Base-by-base conservation (phyloP, 2,329 filamentous ascomycete species). In the Coniella lustricola region DNA sequence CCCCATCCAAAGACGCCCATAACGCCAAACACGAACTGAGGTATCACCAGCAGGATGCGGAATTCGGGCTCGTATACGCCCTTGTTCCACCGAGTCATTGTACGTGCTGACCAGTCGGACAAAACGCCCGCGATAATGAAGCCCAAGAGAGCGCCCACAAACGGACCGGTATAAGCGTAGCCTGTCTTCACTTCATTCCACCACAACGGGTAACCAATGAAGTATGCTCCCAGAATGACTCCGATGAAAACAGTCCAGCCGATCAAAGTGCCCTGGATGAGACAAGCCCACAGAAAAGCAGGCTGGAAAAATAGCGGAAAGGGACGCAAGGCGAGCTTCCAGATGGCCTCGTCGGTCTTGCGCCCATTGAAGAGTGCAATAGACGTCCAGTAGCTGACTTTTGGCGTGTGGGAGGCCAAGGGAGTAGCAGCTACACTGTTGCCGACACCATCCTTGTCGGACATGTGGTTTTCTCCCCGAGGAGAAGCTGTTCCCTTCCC, bases 181-280 rank as follows among this genome's bases (percentile, higher is more conserved):
- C 90, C 90, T 1, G 87, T 88, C 60, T 87, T 69, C 45, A 87
- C 81, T 67, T 93, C 84, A 58, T 81, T 73, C 77, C 90, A 95
- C 72, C 82, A 93, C 35, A 90, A 78, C 1, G 88, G 87, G 2
- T 85, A 84, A 2, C 84, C 83, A 40, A 94, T 76, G 69, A 93
- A 91, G 56, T 94, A 83, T 51, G 84, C 80, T n/a, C 84, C 85
- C 39, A 94, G 70, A 56, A 93, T 81, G 52, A 93, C 84, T 49
- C 87, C 86, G 55, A 95, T 91, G 61, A 96, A 88, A 14, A 96
- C 87, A 1, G 90, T 95, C 90, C 91, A 97, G 55, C 90, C 91
- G 60, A 96, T 95, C 61, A 95, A 80, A 4, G 87, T 81, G 14
- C 90, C 90, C 73, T 95, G 90, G 43, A 90, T 87, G 3, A 96